Evolutionary conservation across 768 basidiomycete genomes (phyloP), one percentile per base, ranked within the genome.

Genomic region (Chlorophyllum brunneum): DNA sequence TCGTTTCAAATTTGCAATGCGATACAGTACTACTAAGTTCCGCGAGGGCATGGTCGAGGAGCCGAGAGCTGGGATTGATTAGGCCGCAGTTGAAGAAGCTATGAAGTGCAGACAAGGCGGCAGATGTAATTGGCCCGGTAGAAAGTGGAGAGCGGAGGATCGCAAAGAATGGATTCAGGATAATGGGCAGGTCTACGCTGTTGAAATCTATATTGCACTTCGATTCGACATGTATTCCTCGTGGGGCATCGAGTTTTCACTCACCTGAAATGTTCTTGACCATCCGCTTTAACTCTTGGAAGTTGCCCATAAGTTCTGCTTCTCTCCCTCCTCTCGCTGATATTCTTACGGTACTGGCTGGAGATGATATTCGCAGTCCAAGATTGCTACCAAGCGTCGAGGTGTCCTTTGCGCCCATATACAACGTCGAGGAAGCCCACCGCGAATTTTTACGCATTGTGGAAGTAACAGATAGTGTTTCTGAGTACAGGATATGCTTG

Each of bases 401-500:
- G 59, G 84, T 79, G 61, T 86, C 86, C 57, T 81, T 76, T 44
- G 80, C 70, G 48, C 77, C 75, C 61, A 82, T 75, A 22, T 79
- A 80, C 61, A 83, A 80, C 23, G 79, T 79, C 39, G 80, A 80
- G 10, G 88, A 83, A 15, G 95, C 88, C 95, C 95, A 98, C 38
- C 97, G 83, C 40, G 95, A 93, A 71, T 98, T 98, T 75, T 94
- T 92, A 67, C 95, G 89, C 95, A 99, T 98, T 16, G 83, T 80
- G 2, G 91, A 88, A 30, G 93, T 97, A 58, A 98, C 91, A 15
- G 90, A 77, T 45, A 94, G 79, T 55, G 98, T 88, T 74, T 98
- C 94, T 37, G 93, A 87, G 56, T 89, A 82, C 29, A 98, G 67
- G 37, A 97, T 79, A 78, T 93, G 88, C 54, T 84, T 85, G 41